Evolutionary conservation across 805 yeast genomes (phyloP).

Genomic region (Lipomyces starkeyi): DNA sequence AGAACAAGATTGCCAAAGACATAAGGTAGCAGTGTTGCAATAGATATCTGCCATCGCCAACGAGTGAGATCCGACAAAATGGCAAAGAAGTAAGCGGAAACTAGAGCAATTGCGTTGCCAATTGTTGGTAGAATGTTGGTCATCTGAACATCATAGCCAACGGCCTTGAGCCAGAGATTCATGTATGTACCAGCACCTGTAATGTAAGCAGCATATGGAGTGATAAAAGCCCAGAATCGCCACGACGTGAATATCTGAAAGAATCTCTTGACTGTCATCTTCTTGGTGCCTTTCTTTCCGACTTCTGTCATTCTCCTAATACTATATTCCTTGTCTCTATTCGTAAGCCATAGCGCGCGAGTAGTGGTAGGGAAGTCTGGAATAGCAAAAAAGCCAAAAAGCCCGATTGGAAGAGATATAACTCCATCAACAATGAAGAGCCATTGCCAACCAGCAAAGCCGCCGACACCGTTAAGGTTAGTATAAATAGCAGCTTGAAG

Average conservation of each 20-base stretch:
- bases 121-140: constrained; percentile 47
- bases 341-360: constrained; percentile 13
- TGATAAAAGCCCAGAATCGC: constrained; percentile 34
- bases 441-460: constrained; percentile 66
- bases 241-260: constrained; percentile 25
- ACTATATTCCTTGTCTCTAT: constrained; percentile 7
- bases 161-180: constrained; percentile 44
- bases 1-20: constrained; percentile 34
- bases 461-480: constrained; percentile 52
- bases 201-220: constrained; percentile 31
- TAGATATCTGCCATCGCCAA: constrained; percentile 43
- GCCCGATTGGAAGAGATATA: constrained; percentile 49
- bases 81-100: constrained; percentile 43
- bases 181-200: constrained; percentile 36
- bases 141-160: constrained; percentile 42
- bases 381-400: constrained; percentile 44
- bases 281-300: constrained; percentile 27
- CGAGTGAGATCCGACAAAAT: constrained; percentile 45
- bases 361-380: constrained; percentile 22
- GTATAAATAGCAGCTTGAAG: constrained; percentile 54
- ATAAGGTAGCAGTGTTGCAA: constrained; percentile 23
- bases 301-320: constrained; percentile 31
- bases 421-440: constrained; percentile 68
- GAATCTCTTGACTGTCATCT: constrained; percentile 33
- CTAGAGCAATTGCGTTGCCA: constrained; percentile 44